Conservation (phyloP, 371 early-diverging fungal genomes). For the Circinella umbellata region DNA sequence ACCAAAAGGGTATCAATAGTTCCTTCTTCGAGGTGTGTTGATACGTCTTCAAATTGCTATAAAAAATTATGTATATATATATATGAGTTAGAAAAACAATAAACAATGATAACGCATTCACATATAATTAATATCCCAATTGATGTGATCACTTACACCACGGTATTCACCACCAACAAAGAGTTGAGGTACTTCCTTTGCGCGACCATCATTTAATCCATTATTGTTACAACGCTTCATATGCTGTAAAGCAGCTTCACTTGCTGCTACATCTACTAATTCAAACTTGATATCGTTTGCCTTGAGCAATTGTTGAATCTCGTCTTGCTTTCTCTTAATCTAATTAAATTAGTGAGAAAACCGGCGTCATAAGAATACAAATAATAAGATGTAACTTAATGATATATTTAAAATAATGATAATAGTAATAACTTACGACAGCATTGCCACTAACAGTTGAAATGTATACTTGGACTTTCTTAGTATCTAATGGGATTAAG, state of each 20-base stretch:
- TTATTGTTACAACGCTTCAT: constrained; percentile 43
- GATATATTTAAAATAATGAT: no score
- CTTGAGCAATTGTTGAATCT: constrained; percentile 41
- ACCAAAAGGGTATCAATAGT: constrained; percentile 15
- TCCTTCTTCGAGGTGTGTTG: constrained; percentile 8
- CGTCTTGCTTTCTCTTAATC: constrained; percentile 54
- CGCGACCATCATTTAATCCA: constrained; percentile 22
- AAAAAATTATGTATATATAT: neutral
- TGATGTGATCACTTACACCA: constrained; percentile 32
- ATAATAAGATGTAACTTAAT: no score
- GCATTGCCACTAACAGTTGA: constrained; percentile 50
- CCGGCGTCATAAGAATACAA: no score
- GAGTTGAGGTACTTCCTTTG: constrained; percentile 38
- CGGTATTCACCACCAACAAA: constrained; percentile 49
- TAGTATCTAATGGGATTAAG: constrained; percentile 42
- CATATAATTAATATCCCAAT: constrained; percentile 4
- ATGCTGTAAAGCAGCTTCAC: constrained; percentile 48
- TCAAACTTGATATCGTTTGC: constrained; percentile 36
- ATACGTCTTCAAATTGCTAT: constrained; percentile 29
- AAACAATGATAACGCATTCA: neutral
- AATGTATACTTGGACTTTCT: constrained; percentile 48
- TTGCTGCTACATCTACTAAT: constrained; percentile 48
- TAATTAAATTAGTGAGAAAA: constrained; percentile 8
- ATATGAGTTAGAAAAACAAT: neutral
- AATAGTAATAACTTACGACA: constrained; percentile 26